Conservation (phyloP, 805 yeast species). For the Starmerella riodocensis region DNA sequence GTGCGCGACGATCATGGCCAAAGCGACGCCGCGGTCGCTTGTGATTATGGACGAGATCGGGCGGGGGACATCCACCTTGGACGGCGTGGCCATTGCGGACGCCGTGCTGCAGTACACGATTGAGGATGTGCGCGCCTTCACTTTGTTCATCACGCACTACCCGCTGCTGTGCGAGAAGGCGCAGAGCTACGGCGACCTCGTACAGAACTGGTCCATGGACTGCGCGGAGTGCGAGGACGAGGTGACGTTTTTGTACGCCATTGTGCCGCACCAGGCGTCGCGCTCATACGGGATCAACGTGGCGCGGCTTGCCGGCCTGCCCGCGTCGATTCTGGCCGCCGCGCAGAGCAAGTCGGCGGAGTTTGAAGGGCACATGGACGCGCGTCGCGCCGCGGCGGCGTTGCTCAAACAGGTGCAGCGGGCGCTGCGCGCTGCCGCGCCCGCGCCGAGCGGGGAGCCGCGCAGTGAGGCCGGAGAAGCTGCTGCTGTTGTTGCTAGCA, state of each 20-base stretch:
- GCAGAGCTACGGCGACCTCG: conserved; percentile 26
- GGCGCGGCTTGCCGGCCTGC: conserved; percentile 58
- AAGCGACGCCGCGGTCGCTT: conserved; percentile 42
- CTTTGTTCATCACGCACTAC: conserved; percentile 75
- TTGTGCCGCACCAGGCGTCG: conserved; percentile 39
- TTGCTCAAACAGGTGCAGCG: not conserved
- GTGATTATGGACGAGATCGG: conserved; percentile 67
- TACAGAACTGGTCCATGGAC: conserved; percentile 62
- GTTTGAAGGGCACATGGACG: conserved; percentile 14
- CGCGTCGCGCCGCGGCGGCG: not conserved
- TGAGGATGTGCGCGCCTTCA: conserved; percentile 35
- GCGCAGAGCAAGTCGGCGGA: conserved; percentile 23
- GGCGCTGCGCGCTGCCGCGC: not conserved
- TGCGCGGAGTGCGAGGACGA: conserved; percentile 32
- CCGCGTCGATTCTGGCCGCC: conserved; percentile 17
- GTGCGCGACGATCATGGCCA: conserved; percentile 42
- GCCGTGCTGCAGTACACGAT: conserved; percentile 52
- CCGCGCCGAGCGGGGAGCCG: too few relatives aligned
- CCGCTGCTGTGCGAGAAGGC: conserved; percentile 49
- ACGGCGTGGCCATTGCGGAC: conserved; percentile 73
- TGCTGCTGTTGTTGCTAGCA: too few relatives aligned
- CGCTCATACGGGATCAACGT: conserved; percentile 77
- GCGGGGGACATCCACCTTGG: conserved; percentile 58
- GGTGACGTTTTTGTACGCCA: conserved; percentile 41
- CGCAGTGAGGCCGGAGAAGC: too few relatives aligned